A percentile compares a stretch with the other conserved stretches of the same genome.
Evolutionary conservation across 495 filamentous ascomycete species (phyloP).

Genomic region (Physcia stellaris): DNA sequence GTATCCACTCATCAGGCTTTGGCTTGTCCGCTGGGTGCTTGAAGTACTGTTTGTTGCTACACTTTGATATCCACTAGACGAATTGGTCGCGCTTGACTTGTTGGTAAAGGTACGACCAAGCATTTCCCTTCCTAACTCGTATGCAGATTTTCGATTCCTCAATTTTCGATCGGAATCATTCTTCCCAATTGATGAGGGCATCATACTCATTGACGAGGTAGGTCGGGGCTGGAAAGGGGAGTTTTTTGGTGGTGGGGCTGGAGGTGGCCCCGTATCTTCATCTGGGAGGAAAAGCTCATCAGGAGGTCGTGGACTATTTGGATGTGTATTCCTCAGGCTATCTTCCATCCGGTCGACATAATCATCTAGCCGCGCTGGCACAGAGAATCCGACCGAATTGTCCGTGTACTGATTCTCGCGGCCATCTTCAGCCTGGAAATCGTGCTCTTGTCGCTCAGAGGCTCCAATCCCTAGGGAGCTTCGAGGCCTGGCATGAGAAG

Average conservation of each 20-base stretch:
- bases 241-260: constrained; percentile 29
- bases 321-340: constrained; percentile 57
- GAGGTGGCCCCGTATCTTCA: constrained; percentile 19
- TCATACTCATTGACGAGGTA: constrained; percentile 28
- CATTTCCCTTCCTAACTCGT: constrained; percentile 58
- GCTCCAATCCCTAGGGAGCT: constrained; percentile 55
- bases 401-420: constrained; percentile 36
- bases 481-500: constrained; percentile 37
- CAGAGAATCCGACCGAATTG: constrained; percentile 35
- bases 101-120: constrained; percentile 72
- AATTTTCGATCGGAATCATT: constrained; percentile 26
- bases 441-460: constrained; percentile 14
- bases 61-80: constrained; percentile 56
- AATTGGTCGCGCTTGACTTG: constrained; percentile 66
- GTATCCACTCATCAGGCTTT: constrained; percentile 82
- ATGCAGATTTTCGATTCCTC: constrained; percentile 62
- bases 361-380: constrained; percentile 59
- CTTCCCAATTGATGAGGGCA: constrained; percentile 12
- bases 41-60: constrained; percentile 57
- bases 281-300: constrained; percentile 23
- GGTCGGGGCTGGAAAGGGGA: constrained; percentile 27
- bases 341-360: constrained; percentile 85
- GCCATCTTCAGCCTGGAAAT: constrained; percentile 39
- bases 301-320: constrained; percentile 34
- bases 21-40: constrained; percentile 62